A percentile compares a stretch with the other conserved stretches of the same genome.
Evolutionary conservation across 257 asterid genomes (phyloP).

Genomic region (Gentiana straminea): DNA sequence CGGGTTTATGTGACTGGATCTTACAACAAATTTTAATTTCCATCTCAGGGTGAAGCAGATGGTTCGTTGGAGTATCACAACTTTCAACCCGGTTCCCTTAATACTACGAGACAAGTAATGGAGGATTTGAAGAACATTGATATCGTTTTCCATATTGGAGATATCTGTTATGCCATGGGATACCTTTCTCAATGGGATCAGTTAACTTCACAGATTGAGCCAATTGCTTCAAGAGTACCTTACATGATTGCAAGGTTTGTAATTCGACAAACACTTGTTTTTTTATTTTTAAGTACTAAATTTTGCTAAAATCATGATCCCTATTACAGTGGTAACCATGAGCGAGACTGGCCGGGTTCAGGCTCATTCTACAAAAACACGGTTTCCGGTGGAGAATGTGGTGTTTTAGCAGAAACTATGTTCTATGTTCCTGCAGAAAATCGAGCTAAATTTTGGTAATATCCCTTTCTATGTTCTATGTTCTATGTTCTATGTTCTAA

Average conservation of each 20-base stretch:
- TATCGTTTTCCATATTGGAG: constrained; percentile 76
- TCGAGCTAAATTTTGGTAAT: constrained; percentile 75
- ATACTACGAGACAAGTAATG: constrained; percentile 61
- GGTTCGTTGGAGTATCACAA: constrained; percentile 75
- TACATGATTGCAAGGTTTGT: constrained; percentile 83
- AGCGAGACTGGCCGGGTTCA: constrained; percentile 80
- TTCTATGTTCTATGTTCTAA: no score
- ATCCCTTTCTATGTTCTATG: no score
- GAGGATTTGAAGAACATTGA: constrained; percentile 60
- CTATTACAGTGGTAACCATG: constrained; percentile 75
- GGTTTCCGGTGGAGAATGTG: constrained; percentile 95
- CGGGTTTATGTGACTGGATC: no score
- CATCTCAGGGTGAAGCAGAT: constrained; percentile 53
- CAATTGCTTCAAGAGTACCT: constrained; percentile 69
- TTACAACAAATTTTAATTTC: not conserved
- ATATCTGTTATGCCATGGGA: constrained; percentile 69
- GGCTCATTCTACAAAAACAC: constrained; percentile 61
- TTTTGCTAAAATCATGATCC: not conserved
- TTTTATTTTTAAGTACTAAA: not conserved
- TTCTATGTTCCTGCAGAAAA: constrained; percentile 77
- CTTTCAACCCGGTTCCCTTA: constrained; percentile 71
- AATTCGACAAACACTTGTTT: not conserved
- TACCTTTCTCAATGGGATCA: constrained; percentile 94
- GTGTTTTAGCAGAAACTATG: constrained; percentile 67
- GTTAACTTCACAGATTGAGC: constrained; percentile 81